Percentiles rank a stretch among this genome's conserved stretches.
Evolutionary conservation across 1,284 basidiomycete genomes (phyloP).

Genomic region (Mycocalia duriaeana): DNA sequence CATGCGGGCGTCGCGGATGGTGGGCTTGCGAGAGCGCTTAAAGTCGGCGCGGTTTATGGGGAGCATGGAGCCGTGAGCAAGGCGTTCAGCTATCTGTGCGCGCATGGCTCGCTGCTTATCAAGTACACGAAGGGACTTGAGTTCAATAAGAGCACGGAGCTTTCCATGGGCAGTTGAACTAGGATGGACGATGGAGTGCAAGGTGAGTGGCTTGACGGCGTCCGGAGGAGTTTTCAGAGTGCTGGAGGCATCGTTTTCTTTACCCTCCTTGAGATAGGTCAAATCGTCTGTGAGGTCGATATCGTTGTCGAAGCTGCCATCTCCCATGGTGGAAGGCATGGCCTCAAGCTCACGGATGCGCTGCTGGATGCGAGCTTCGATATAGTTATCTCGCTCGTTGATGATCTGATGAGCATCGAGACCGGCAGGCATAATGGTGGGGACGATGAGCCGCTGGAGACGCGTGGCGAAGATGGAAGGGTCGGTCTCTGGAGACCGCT

Average conservation of each 20-base stretch:
- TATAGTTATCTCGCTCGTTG: slow-evolving; percentile 87
- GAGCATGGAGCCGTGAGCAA: slow-evolving; percentile 87
- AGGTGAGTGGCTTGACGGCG: slow-evolving; percentile 14
- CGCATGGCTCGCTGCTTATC: slow-evolving; percentile 88
- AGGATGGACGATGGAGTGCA: slow-evolving; percentile 40
- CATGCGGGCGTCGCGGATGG: slow-evolving; percentile 83
- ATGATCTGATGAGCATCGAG: slow-evolving; percentile 89
- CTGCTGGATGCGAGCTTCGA: slow-evolving; percentile 87
- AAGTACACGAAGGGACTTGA: slow-evolving; percentile 87
- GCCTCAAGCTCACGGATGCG: slow-evolving; percentile 86
- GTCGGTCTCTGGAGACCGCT: slow-evolving; percentile 55
- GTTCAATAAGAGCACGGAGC: slow-evolving; percentile 88
- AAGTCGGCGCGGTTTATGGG: slow-evolving; percentile 91
- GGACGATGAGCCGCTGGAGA: slow-evolving; percentile 79
- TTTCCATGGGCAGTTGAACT: slow-evolving; percentile 69
- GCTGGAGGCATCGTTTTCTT: slow-evolving; percentile 36
- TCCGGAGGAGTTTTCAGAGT: slow-evolving; percentile 14
- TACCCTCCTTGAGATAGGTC: slow-evolving; percentile 39
- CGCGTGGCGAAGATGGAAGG: slow-evolving; percentile 62
- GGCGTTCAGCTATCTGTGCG: slow-evolving; percentile 81
- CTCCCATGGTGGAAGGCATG: slow-evolving; percentile 79
- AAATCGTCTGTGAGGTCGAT: slow-evolving; percentile 43
- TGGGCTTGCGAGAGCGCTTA: slow-evolving; percentile 84
- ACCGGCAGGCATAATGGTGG: slow-evolving; percentile 88
- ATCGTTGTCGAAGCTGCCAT: slow-evolving; percentile 63